Evolutionary conservation across 2,329 filamentous ascomycete species (phyloP), one percentile per base, ranked within the genome.

Genomic region (Penicillium sp.): DNA sequence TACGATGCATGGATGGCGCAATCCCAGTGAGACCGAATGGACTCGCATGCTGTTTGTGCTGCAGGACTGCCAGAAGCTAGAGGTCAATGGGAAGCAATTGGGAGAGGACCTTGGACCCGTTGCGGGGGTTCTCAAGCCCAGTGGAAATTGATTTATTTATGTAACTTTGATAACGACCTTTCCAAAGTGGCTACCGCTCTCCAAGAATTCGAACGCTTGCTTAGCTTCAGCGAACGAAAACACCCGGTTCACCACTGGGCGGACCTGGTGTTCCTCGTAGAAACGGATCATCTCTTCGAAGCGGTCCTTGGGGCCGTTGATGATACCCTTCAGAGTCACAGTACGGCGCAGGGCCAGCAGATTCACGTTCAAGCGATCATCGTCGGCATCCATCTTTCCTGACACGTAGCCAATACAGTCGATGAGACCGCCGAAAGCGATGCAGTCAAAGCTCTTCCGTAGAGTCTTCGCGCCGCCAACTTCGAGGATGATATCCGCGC

Each of bases 251-350:
- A 85, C 77, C 7, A 84, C 71, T 0, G 73, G 73, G 9, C 59
- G 64, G 21, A 76, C 66, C 46, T 63, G 53, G 16, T 71, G 67
- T 48, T 55, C 55, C 48, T 73, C 67, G 29, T 70, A 72, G 57
- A 74, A 75, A 1, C 40, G 53, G 10, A 70, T 45, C 67, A 74
- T 69, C 50, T 75, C 72, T 57, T 75, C 71, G 36, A 75, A 81
- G 39, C 79, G 72, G 57, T 84, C 81, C 58, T 77, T 79, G 0
- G 86, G 84, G 0, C 86, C 86, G 66, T 88, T 87, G 27, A 88
- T 62, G 6, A 88, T 80, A 0, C 86, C 81, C 66, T 81, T 82
- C 7, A 83, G 63, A 1, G 80, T 83, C 1, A 82, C 77, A 40
- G 77, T 83, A 21, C 78, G 72, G 56, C 74, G 72, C 42, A 83